Evolutionary conservation across 176 grass and related monocot species (phyloP), one percentile per base, ranked within the genome.

Genomic region (Aegilops umbellulata): DNA sequence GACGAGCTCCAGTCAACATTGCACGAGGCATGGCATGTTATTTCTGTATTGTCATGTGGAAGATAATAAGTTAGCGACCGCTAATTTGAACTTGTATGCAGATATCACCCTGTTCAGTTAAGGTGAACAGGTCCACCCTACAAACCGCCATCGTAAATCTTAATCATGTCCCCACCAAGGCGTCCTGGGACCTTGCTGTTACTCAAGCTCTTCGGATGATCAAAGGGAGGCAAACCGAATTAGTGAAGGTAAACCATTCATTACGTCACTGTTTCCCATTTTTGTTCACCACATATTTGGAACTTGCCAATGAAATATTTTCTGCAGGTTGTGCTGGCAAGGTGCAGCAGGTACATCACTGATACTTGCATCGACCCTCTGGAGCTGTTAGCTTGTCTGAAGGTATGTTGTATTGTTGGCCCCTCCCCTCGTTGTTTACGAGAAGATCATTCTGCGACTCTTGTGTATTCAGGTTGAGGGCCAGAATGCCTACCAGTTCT

Each of bases 401-500:
- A 92, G 87, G 97, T 89, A 75, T 70, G 36, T 27, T 86, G 68
- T 23, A 24, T 25, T 69, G 17, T 41, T 86, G 46, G 12, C 16
- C 36, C 20, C 16, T 69, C 19, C 41, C 60, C 42, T 83, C 35
- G 2, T 67, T 36, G 76, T 79, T 22, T 22, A 42, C 7, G 19
- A 77, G n/a, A 78, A 20, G 3, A 13, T 36, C 77, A 32, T 53
- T 65, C 32, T 65, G 7, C 70, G 57, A 77, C 24, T 70, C 24
- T 79, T 39, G 30, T 69, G 9, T 44, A 64, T 25, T 16, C 73
- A 99, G 94, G 85, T 83, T 38, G 94, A 99, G 90, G 90, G 94
- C 72, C 94, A 99, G 92, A 96, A 99, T 85, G 90, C 94, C 72
- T 99, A 96, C 57, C 90, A 99, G 60, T 99, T 99, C 83, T 99